A percentile compares a stretch with the other conserved stretches of the same genome.
These are phyloP conservation scores for Royoungia palumana DNA, from an alignment of 768 basidiomycete species.

Conservation along the genomic window DNA sequence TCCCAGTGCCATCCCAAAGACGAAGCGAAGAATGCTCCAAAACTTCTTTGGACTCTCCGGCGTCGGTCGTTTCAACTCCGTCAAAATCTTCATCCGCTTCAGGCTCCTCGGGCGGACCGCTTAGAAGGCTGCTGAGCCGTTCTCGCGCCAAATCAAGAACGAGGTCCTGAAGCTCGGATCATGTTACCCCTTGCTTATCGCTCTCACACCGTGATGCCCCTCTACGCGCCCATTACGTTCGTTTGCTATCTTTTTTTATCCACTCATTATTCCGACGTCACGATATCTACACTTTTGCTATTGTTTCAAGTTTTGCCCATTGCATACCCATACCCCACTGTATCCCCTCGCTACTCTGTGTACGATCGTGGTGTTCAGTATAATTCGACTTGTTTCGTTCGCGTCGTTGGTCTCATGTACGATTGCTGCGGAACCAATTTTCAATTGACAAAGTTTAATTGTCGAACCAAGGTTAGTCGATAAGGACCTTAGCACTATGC, in stretches of 20 bases:
- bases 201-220: slow-evolving; percentile 5
- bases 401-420: neutral
- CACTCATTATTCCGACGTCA: slow-evolving; percentile 14
- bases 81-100: slow-evolving; percentile 17
- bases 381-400: neutral
- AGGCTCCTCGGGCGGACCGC: slow-evolving; percentile 18
- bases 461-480: neutral
- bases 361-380: slow-evolving; percentile 5
- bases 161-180: slow-evolving; percentile 10
- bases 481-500: neutral
- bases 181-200: neutral
- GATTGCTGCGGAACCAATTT: neutral
- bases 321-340: slow-evolving; percentile 14
- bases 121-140: slow-evolving; percentile 21
- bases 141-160: slow-evolving; percentile 22
- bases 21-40: slow-evolving; percentile 28
- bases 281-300: slow-evolving; percentile 1
- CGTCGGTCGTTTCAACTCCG: slow-evolving; percentile 22
- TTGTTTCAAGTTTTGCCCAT: neutral
- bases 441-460: slow-evolving; percentile 15
- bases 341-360: slow-evolving; percentile 6
- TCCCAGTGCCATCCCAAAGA: slow-evolving; percentile 33
- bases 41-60: slow-evolving; percentile 27
- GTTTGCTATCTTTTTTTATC: slow-evolving; percentile 12
- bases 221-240: slow-evolving; percentile 7